phyloP scores from a whole-genome alignment of 495 filamentous ascomycete species.

The Penicillium angulare region DNA sequence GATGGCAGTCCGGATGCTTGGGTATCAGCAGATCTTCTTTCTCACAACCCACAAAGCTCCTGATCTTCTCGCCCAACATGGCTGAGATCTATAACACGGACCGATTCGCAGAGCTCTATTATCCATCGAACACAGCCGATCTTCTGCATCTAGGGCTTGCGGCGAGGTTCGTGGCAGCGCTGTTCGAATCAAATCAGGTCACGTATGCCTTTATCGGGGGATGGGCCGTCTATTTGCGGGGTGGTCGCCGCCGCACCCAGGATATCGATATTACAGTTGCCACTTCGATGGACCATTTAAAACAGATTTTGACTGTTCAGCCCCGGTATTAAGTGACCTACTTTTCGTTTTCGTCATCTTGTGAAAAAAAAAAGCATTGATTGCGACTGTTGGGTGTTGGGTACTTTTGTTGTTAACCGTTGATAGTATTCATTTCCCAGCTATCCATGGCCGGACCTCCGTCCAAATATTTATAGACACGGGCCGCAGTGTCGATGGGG shows the following conservation, averaged over 20 bases:
- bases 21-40: conserved; percentile 2
- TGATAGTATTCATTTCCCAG: conserved; percentile 20
- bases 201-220: conserved; percentile 25
- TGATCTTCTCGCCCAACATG: conserved; percentile 11
- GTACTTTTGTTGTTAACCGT: conserved; percentile 4
- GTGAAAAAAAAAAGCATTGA: no score
- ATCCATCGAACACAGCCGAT: conserved; percentile 23
- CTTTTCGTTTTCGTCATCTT: background rate
- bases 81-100: conserved; percentile 26
- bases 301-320: conserved; percentile 19
- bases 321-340: conserved; percentile 13
- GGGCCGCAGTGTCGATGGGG: conserved; percentile 16
- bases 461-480: conserved; percentile 24
- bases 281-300: conserved; percentile 19
- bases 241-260: conserved; percentile 17
- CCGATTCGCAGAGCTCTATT: conserved; percentile 24
- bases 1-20: conserved; percentile 3
- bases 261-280: conserved; percentile 24
- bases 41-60: background rate
- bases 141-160: conserved; percentile 22
- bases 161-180: conserved; percentile 18
- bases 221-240: conserved; percentile 21
- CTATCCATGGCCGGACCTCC: conserved; percentile 18
- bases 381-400: no score
- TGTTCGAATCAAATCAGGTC: conserved; percentile 20